These are phyloP conservation scores for Francoa sonchifolia DNA, from an alignment of 441 rosid species.

Conservation along the genomic window DNA sequence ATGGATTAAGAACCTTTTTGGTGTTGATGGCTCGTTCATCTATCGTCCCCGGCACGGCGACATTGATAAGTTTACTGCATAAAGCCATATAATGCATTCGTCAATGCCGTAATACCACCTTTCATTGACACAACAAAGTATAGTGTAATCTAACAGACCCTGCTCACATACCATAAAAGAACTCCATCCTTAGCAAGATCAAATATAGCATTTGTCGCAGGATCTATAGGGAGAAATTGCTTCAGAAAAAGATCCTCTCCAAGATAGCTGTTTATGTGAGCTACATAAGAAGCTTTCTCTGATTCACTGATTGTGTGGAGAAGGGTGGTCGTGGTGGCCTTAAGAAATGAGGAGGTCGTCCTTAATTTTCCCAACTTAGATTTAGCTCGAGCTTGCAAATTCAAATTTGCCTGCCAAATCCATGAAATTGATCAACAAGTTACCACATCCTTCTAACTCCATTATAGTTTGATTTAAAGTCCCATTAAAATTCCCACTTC, in stretches of 20 bases:
- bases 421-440: constrained; percentile 13
- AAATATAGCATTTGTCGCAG: constrained; percentile 43
- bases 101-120: background rate
- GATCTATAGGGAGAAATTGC: constrained; percentile 67
- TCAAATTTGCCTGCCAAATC: constrained; percentile 32
- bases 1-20: constrained; percentile 50
- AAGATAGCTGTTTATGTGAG: constrained; percentile 54
- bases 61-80: constrained; percentile 56
- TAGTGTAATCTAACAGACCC: constrained; percentile 3
- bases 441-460: background rate
- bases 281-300: constrained; percentile 58
- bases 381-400: constrained; percentile 38
- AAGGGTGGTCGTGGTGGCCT: constrained; percentile 42
- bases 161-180: constrained; percentile 44
- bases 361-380: constrained; percentile 38
- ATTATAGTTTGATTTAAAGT: background rate
- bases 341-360: constrained; percentile 46
- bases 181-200: constrained; percentile 64
- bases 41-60: constrained; percentile 69
- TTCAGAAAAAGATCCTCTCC: constrained; percentile 50
- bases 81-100: constrained; percentile 14
- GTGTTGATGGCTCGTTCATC: constrained; percentile 68
- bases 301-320: constrained; percentile 52
- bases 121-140: background rate
- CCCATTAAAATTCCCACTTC: too few species aligned